Base-by-base conservation (phyloP, 1,139 yeast species). In the Saccharomyces hybrid region DNA sequence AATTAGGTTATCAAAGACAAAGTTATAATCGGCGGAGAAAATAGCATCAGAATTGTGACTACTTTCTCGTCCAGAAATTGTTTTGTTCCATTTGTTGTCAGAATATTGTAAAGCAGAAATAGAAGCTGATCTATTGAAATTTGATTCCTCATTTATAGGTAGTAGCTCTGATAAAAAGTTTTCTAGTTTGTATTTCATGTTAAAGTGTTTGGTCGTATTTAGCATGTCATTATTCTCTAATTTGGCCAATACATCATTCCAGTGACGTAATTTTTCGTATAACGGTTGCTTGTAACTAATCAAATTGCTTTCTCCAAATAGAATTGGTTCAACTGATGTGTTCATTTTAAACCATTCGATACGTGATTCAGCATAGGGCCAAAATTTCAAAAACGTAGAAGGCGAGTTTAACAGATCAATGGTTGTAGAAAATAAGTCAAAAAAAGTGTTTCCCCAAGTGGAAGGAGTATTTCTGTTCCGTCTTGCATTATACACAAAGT, bases 271-370 rank as follows among this genome's bases (percentile, higher is more conserved):
- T 42, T 62, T 58, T 49, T 64, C 67, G 11, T 62, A 59, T 34
- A 67, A 54, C 4, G 72, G 72, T 42, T 61, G 61, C 51, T 64
- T 66, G 41, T 68, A 68, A 56, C 69, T 67, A 34, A 61, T 58
- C 47, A 68, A 52, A 42, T 61, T 60, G 2, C 70, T 57, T 19
- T 54, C 58, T 7, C 68, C 65, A n/a, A 54, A 53, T 11, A 56
- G 58, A n/a, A 55, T 32, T n/a, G 49, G 50, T 9, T 57, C 58
- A 16, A 59, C 47, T 7, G 58, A 55, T 32, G 55, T 57, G 34
- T 59, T 61, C 54, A 61, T 54, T 49, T 62, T 63, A 48, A 67
- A 68, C 68, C 69, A 66, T 19, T 59, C 58, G 7, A 64, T 53
- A 47, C 71, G 63, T 14, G 66, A 58, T 51, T 66, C 68, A 6